Percentiles rank a stretch among this genome's conserved stretches.
Conservation (phyloP, 371 early-diverging fungal species). For the Rhizopus arrhizus region DNA sequence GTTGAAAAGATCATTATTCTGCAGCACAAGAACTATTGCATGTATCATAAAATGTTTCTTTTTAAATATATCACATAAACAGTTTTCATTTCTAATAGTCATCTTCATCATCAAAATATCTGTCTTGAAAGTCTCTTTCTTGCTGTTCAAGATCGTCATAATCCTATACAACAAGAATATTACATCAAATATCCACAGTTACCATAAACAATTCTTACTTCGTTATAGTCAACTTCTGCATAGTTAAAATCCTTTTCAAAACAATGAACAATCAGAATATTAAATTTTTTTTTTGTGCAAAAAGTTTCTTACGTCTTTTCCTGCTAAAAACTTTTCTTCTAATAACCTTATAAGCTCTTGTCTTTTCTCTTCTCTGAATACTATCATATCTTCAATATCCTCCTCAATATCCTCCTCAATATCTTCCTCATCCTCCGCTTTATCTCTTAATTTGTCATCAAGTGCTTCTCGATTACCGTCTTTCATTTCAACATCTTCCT, state of each 20-base stretch:
- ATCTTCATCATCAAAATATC: slow-evolving; percentile 51
- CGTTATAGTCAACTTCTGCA: slow-evolving; percentile 44
- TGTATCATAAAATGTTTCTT: too few relatives aligned
- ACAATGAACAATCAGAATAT: slow-evolving; percentile 20
- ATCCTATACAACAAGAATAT: background rate
- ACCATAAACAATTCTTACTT: slow-evolving; percentile 21
- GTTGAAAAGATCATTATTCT: too few relatives aligned
- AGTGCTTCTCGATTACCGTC: slow-evolving; percentile 8
- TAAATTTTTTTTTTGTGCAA: background rate
- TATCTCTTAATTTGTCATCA: background rate
- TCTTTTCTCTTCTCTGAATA: slow-evolving; percentile 38
- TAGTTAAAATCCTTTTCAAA: slow-evolving; percentile 39
- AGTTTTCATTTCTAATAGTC: background rate
- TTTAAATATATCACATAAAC: too few relatives aligned
- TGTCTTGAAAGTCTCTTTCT: slow-evolving; percentile 50
- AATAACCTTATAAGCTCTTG: slow-evolving; percentile 46
- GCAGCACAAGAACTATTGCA: too few relatives aligned
- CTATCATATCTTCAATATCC: slow-evolving; percentile 8
- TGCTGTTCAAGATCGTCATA: slow-evolving; percentile 38
- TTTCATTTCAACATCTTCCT: slow-evolving; percentile 13
- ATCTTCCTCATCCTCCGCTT: slow-evolving; percentile 8
- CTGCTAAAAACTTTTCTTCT: slow-evolving; percentile 52
- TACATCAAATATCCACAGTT: background rate
- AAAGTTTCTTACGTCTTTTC: slow-evolving; percentile 46
- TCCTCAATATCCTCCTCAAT: background rate